Conservation (phyloP, 1,284 basidiomycete genomes). For the Tilletia indica region DNA sequence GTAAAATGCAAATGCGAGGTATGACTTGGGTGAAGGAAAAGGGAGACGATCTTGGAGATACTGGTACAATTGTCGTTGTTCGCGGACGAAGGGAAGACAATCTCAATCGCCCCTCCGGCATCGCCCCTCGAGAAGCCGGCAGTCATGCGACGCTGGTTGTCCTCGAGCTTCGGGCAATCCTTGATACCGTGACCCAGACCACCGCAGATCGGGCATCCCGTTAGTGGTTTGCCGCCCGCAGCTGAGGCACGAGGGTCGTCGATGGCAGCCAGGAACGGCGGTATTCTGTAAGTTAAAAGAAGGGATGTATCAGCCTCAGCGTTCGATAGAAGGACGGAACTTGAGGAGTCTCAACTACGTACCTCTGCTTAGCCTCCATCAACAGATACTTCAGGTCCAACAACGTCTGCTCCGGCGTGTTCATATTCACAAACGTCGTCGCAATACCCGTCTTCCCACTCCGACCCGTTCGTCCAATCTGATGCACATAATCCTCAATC, state of each 20-base stretch:
- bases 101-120: conserved; percentile 28
- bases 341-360: conserved; percentile 62
- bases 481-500: conserved; percentile 75
- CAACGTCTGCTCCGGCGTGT: conserved; percentile 89
- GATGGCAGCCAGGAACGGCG: conserved; percentile 86
- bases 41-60: background rate
- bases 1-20: too few relatives aligned
- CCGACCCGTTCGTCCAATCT: conserved; percentile 95
- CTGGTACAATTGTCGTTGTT: conserved; percentile 4
- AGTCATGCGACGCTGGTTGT: conserved; percentile 81
- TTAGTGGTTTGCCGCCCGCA: conserved; percentile 68
- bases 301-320: conserved; percentile 10
- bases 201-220: conserved; percentile 93
- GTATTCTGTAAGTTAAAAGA: conserved; percentile 64
- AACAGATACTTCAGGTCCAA: conserved; percentile 94
- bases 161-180: conserved; percentile 95
- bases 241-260: conserved; percentile 76
- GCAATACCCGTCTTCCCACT: conserved; percentile 98
- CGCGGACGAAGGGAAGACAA: background rate
- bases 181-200: conserved; percentile 91
- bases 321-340: background rate
- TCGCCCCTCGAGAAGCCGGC: conserved; percentile 68
- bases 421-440: conserved; percentile 99
- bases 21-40: too few relatives aligned
- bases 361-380: conserved; percentile 89